A percentile compares a stretch with the other conserved stretches of the same genome.
These are phyloP conservation scores for Lachancea dasiensis DNA, from an alignment of 805 yeast genomes.

Conservation along the genomic window DNA sequence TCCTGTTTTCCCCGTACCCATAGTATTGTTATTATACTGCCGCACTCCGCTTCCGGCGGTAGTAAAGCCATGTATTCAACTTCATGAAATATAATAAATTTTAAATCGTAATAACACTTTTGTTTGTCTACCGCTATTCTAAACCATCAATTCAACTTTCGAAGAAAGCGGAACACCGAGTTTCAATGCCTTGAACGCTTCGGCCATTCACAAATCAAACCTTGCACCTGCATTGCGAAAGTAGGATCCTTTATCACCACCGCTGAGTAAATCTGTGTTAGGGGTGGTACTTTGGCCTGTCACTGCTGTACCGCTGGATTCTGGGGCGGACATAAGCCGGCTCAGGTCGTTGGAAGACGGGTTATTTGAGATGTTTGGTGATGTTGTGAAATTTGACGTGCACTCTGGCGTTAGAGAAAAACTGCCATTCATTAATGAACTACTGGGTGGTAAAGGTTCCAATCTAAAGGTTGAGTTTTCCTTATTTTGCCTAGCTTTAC, in stretches of 20 bases:
- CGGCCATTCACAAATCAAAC: slow-evolving; percentile 1
- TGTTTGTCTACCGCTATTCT: too few relatives aligned
- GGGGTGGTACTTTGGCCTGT: slow-evolving; percentile 2
- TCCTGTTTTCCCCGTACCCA: too few relatives aligned
- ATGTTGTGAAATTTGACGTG: slow-evolving; percentile 24
- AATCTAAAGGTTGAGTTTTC: slow-evolving; percentile 27
- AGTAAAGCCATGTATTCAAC: slow-evolving; percentile 9
- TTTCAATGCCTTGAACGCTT: too few relatives aligned
- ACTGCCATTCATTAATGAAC: slow-evolving; percentile 31
- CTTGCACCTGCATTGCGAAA: neutral
- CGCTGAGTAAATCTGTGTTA: neutral
- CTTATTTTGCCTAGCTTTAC: slow-evolving; percentile 1
- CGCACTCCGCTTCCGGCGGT: too few relatives aligned
- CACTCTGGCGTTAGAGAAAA: slow-evolving; percentile 30
- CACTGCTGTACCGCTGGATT: neutral
- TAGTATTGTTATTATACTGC: too few relatives aligned
- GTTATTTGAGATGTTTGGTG: slow-evolving; percentile 26
- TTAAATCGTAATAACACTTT: neutral
- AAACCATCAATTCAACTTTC: too few relatives aligned
- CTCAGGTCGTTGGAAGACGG: slow-evolving; percentile 12
- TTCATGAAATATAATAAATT: slow-evolving; percentile 7
- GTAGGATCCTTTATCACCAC: neutral
- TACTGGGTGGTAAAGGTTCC: slow-evolving; percentile 28
- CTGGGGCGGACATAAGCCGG: neutral
- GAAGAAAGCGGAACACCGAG: too few relatives aligned